Evolutionary conservation across 1,284 basidiomycete genomes (phyloP).

Genomic region (Mycosarcoma mackinlayi): DNA sequence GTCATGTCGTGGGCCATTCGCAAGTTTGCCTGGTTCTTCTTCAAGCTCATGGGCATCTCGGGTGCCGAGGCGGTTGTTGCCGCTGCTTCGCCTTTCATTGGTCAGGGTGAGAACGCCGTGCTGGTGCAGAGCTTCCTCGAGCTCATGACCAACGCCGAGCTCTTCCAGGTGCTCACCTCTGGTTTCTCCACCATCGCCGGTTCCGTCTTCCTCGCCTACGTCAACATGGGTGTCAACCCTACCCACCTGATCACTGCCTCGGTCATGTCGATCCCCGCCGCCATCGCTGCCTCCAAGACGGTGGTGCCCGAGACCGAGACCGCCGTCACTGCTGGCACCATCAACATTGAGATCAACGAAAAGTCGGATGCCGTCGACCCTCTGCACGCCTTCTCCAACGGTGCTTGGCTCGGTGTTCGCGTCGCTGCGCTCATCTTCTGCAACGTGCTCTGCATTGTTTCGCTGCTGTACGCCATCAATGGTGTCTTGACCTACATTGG

Average conservation of each 20-base stretch:
- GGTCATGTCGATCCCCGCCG: slow-evolving; percentile 93
- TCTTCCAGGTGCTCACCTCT: slow-evolving; percentile 89
- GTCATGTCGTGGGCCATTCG: slow-evolving; percentile 59
- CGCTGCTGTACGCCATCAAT: slow-evolving; percentile 83
- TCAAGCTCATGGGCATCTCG: slow-evolving; percentile 77
- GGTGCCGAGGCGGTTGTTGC: slow-evolving; percentile 93
- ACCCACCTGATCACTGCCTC: slow-evolving; percentile 86
- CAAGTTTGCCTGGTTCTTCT: slow-evolving; percentile 86
- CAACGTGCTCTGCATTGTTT: slow-evolving; percentile 77
- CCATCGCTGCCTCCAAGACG: slow-evolving; percentile 88
- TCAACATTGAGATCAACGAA: slow-evolving; percentile 80
- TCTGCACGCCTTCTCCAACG: slow-evolving; percentile 87
- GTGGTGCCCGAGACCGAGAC: slow-evolving; percentile 84
- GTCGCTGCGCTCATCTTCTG: slow-evolving; percentile 88
- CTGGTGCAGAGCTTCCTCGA: slow-evolving; percentile 79
- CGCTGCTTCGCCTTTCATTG: slow-evolving; percentile 89
- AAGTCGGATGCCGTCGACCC: slow-evolving; percentile 73
- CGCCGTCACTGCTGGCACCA: slow-evolving; percentile 82
- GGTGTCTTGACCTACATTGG: slow-evolving; percentile 90
- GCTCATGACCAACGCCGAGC: slow-evolving; percentile 86
- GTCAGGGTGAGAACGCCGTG: slow-evolving; percentile 69
- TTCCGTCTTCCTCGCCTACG: slow-evolving; percentile 86
- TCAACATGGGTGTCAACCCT: slow-evolving; percentile 81
- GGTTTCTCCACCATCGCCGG: slow-evolving; percentile 87
- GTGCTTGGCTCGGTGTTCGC: slow-evolving; percentile 84